Evolutionary conservation across 495 filamentous ascomycete species (phyloP).

Genomic region (Cercophora sp.): DNA sequence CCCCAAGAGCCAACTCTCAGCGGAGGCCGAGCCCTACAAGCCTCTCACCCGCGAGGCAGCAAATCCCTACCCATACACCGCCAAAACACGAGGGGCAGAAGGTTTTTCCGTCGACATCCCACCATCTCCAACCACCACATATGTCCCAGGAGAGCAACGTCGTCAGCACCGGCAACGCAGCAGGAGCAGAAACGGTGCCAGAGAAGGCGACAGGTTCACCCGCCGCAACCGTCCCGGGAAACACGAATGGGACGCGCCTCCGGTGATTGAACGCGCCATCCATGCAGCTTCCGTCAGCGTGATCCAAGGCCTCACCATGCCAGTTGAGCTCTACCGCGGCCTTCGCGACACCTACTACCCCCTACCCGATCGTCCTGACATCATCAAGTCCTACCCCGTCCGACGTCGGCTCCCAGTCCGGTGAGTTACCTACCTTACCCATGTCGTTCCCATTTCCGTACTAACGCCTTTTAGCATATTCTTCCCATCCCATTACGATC

Average conservation of each 20-base stretch:
- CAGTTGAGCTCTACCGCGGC: conserved; percentile 21
- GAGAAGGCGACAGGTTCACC: background rate
- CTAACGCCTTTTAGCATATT: conserved; percentile 27
- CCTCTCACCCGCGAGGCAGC: background rate
- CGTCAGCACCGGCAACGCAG: conserved; percentile 3
- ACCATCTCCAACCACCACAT: conserved; percentile 13
- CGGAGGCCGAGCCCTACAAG: conserved; percentile 5
- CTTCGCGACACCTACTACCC: conserved; percentile 26
- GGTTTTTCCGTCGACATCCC: conserved; percentile 21
- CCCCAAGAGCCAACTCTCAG: conserved; percentile 15
- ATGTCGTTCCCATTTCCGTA: background rate
- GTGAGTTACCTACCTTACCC: conserved; percentile 20
- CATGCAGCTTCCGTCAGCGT: conserved; percentile 27
- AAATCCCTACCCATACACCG: conserved; percentile 6
- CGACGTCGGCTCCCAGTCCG: conserved; percentile 33
- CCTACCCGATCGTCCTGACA: conserved; percentile 20
- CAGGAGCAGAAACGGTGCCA: conserved; percentile 1
- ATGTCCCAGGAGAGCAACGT: conserved; percentile 2
- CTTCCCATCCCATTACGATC: conserved; percentile 34
- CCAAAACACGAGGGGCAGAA: background rate
- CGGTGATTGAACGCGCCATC: conserved; percentile 23
- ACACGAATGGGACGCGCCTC: conserved; percentile 25
- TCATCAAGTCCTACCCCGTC: conserved; percentile 32
- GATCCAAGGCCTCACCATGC: conserved; percentile 18
- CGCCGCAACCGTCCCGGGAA: conserved; percentile 1